These are phyloP conservation scores for Lentithecium fluviatile DNA, from an alignment of 495 filamentous ascomycete species.

Conservation along the genomic window DNA sequence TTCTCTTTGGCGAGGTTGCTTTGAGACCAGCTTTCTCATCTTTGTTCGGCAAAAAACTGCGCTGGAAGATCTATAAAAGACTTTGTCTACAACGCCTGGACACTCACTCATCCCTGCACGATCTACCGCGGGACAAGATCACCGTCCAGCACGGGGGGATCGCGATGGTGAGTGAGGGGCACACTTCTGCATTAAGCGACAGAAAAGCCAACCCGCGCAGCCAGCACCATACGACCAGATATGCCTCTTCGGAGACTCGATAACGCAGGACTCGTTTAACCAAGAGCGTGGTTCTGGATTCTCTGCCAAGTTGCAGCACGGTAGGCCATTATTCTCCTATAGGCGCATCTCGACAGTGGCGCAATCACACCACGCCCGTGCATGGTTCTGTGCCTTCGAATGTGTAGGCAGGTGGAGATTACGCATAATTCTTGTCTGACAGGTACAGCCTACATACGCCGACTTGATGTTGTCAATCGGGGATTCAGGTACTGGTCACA, in stretches of 20 bases:
- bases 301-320: conserved; percentile 66
- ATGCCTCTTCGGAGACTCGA: conserved; percentile 79
- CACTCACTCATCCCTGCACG: too few species aligned
- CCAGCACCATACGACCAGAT: conserved; percentile 56
- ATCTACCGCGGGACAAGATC: too few species aligned
- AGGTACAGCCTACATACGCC: conserved; percentile 57
- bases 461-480: conserved; percentile 66
- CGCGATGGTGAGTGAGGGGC: conserved; percentile 8
- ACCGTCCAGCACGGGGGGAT: too few species aligned
- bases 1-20: not conserved
- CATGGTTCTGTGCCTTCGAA: too few species aligned
- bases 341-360: too few species aligned
- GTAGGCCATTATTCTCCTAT: conserved; percentile 46
- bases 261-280: conserved; percentile 63
- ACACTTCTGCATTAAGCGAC: not conserved
- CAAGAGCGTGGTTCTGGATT: conserved; percentile 67
- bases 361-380: too few species aligned
- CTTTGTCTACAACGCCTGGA: too few species aligned
- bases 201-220: conserved; percentile 6
- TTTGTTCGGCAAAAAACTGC: too few species aligned
- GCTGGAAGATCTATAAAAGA: too few species aligned
- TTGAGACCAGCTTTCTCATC: not conserved
- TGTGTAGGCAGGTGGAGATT: too few species aligned
- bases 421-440: too few species aligned
- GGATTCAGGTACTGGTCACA: conserved; percentile 54